Evolutionary conservation across 371 early-diverging fungal species (phyloP), one percentile per base, ranked within the genome.

Genomic region (Mucor lusitanicus): DNA sequence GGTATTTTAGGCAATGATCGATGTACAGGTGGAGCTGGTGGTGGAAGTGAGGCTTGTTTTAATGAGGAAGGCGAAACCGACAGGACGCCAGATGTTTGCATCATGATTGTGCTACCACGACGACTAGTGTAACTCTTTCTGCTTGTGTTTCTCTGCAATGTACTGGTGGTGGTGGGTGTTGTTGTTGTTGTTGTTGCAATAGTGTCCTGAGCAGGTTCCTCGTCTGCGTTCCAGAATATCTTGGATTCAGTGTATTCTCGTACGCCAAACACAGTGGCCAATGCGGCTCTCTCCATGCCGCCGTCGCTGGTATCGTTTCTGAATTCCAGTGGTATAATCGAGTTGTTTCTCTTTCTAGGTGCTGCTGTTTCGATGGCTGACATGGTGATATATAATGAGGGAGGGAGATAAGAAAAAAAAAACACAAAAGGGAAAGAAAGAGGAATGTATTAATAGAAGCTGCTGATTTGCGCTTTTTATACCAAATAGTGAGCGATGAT

Each of bases 241-340:
- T 77, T 80, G 1, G 83, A 81, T 46, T 80, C 78, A 8, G 75
- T 76, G 44, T 83, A 83, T 63, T 83, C 83, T 62, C 63, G 65
- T 5, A 80, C 81, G 33, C 83, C 83, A 68, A 80, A 83, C 1
- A 83, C 83, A 19, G 79, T 79, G 12, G 83, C 83, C 30, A 83
- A 63, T 17, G 83, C 81, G 3, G 81, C 83, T 39, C 76, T 65
- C 59, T 83, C 83, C 40, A 76, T 76, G 21, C 77, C 76, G 17
- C 82, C 75, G 39, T 68, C 65, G 25, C 67, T 75, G 6, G 64
- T 58, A 32, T 70, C 71, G 44, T 67, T 66, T 37, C 69, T 59
- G 48, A 73, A 70, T 30, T 77, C 75, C 9, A 63, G 32, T 7
- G 75, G 75, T 57, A 68, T 78, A n/a, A 72, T 57, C 3, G 74